Evolutionary conservation across 108 stramenopile species (phyloP).

Genomic region (Cyclostephanos tholiformis): DNA sequence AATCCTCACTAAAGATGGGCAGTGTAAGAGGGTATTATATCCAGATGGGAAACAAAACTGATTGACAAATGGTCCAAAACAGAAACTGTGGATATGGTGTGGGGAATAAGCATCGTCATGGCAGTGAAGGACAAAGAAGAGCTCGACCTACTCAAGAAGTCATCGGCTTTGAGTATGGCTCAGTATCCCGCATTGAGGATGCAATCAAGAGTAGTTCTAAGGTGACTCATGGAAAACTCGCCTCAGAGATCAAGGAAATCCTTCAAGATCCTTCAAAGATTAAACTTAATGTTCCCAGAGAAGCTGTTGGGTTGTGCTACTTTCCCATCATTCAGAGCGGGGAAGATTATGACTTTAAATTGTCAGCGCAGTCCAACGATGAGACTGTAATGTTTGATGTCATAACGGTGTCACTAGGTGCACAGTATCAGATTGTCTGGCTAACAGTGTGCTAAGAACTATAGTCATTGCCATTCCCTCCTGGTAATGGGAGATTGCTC

Average conservation of each 20-base stretch:
- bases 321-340: conserved; percentile 95
- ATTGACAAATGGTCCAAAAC: conserved; percentile 55
- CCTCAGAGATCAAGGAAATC: conserved; percentile 80
- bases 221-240: conserved; percentile 83
- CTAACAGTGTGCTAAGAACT: too few relatives aligned
- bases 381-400: conserved; percentile 84
- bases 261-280: conserved; percentile 93
- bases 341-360: conserved; percentile 89
- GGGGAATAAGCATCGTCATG: conserved; percentile 80
- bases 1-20: conserved; percentile 67
- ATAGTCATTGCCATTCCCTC: too few relatives aligned
- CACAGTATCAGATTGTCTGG: conserved; percentile 88
- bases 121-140: conserved; percentile 85
- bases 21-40: conserved; percentile 56
- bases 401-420: conserved; percentile 89
- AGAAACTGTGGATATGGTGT: conserved; percentile 76
- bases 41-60: conserved; percentile 63
- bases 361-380: conserved; percentile 72
- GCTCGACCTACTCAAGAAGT: conserved; percentile 87
- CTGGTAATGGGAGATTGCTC: too few relatives aligned
- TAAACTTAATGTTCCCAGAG: conserved; percentile 86
- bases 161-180: conserved; percentile 86
- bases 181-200: conserved; percentile 88
- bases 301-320: conserved; percentile 89
- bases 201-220: conserved; percentile 82